These are phyloP conservation scores for Fusarium mexicanum DNA, from an alignment of 2,329 filamentous ascomycete genomes.

Conservation along the genomic window DNA sequence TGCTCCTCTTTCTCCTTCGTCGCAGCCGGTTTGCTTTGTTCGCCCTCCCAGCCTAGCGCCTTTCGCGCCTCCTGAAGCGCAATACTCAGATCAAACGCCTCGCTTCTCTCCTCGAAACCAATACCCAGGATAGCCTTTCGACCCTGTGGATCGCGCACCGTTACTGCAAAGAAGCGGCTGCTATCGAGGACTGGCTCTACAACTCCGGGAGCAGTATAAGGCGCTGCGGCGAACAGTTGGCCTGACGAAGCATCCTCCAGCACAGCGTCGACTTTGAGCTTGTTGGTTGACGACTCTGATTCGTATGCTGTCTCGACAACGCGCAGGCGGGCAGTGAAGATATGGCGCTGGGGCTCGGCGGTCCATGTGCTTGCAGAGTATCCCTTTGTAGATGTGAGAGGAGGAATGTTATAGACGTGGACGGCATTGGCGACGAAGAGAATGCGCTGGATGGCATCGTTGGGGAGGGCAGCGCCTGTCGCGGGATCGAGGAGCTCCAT, in stretches of 20 bases:
- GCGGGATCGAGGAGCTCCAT: slow-evolving; percentile 77
- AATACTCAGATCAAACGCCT: slow-evolving; percentile 87
- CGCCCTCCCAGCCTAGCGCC: slow-evolving; percentile 68
- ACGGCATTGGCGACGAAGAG: slow-evolving; percentile 79
- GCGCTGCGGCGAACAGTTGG: slow-evolving; percentile 84
- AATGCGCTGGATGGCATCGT: slow-evolving; percentile 84
- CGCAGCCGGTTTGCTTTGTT: slow-evolving; percentile 49
- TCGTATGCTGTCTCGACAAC: slow-evolving; percentile 77
- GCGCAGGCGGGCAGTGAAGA: slow-evolving; percentile 86
- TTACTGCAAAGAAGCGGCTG: slow-evolving; percentile 84
- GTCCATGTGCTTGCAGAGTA: slow-evolving; percentile 85
- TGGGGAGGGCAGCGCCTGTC: slow-evolving; percentile 73
- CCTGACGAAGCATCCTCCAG: slow-evolving; percentile 80
- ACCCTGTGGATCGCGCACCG: slow-evolving; percentile 79
- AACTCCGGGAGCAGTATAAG: slow-evolving; percentile 71
- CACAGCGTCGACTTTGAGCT: slow-evolving; percentile 77
- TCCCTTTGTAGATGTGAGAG: slow-evolving; percentile 79
- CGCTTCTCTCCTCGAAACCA: slow-evolving; percentile 86
- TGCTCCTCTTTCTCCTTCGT: slow-evolving; percentile 52
- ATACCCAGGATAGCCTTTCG: slow-evolving; percentile 83
- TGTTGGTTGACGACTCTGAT: slow-evolving; percentile 53
- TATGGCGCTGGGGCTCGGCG: slow-evolving; percentile 73
- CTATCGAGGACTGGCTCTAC: slow-evolving; percentile 85
- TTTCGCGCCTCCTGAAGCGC: slow-evolving; percentile 81
- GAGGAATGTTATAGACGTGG: slow-evolving; percentile 89